These are phyloP conservation scores for Mycena crocata DNA, from an alignment of 768 basidiomycete species.

Conservation along the genomic window DNA sequence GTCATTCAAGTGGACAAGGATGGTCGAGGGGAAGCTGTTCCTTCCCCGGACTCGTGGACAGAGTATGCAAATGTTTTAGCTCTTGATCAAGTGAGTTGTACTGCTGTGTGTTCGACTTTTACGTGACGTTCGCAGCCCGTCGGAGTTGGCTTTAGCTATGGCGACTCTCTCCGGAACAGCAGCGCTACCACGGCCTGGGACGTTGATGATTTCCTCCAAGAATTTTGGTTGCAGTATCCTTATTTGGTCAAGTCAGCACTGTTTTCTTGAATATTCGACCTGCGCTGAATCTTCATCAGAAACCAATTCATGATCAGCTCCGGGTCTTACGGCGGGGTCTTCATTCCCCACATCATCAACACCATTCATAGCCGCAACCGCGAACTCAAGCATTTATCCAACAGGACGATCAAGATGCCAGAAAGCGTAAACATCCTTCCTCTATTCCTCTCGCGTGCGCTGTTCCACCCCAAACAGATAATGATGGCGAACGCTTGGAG, in stretches of 20 bases:
- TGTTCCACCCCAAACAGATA: not conserved
- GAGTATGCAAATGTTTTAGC: constrained; percentile 3
- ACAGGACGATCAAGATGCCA: constrained; percentile 12
- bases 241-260: not conserved
- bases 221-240: constrained; percentile 4
- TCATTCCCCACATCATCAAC: constrained; percentile 4
- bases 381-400: not conserved
- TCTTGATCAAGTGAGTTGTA: not conserved
- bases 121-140: not conserved
- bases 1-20: not conserved
- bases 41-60: not conserved
- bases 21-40: not conserved
- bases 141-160: constrained; percentile 2
- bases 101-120: not conserved
- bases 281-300: not conserved
- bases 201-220: constrained; percentile 9
- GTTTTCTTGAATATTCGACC: not conserved
- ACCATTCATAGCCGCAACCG: constrained; percentile 4
- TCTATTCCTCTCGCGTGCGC: not conserved
- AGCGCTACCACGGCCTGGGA: constrained; percentile 10
- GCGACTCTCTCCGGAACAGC: constrained; percentile 2
- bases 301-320: constrained; percentile 11
- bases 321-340: constrained; percentile 4
- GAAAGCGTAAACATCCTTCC: not conserved
- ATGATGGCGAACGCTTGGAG: constrained; percentile 14